Conservation (phyloP, 2,329 filamentous ascomycete species). For the Fusarium gaditjirri region DNA sequence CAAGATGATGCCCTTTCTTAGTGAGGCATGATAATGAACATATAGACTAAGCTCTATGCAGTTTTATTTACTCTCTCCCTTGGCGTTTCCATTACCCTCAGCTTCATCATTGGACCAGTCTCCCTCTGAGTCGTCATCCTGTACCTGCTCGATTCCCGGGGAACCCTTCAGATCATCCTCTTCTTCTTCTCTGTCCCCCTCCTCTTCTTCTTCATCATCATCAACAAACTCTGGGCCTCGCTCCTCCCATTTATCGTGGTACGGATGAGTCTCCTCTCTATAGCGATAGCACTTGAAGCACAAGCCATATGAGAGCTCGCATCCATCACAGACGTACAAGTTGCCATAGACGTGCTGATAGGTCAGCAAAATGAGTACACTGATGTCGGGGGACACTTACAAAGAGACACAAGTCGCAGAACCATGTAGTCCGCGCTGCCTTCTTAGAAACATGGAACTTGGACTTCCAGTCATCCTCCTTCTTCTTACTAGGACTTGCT, state of each 20-base stretch:
- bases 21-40: rapidly evolving
- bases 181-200: background rate
- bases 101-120: background rate
- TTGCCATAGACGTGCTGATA: background rate
- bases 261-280: background rate
- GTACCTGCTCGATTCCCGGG: background rate
- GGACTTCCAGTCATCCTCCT: background rate
- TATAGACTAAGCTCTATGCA: rapidly evolving
- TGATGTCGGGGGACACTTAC: background rate
- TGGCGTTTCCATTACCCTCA: background rate
- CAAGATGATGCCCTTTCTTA: rapidly evolving
- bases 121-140: background rate
- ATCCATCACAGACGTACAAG: background rate
- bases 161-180: background rate
- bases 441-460: background rate
- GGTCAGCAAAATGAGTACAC: background rate
- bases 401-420: background rate
- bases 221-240: background rate
- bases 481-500: background rate
- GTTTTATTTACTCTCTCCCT: background rate
- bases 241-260: background rate
- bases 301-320: background rate
- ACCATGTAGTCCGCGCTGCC: background rate
- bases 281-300: background rate
- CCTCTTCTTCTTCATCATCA: background rate